Percentiles rank a stretch among this genome's conserved stretches.
These are phyloP conservation scores for Polygonum aviculare DNA, from an alignment of 148 eudicot species.

Conservation along the genomic window DNA sequence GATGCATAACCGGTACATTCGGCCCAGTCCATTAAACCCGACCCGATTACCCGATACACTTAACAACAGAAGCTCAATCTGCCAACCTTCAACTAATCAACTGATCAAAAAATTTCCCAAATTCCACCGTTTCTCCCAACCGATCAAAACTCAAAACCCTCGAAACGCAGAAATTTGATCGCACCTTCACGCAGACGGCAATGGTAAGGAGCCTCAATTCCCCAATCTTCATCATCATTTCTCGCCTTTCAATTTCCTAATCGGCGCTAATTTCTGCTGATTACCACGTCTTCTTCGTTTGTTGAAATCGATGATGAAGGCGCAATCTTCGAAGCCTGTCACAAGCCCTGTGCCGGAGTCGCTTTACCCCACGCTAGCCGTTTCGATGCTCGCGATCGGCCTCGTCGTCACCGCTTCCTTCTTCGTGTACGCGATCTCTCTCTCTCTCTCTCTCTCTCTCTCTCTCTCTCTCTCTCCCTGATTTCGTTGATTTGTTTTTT, in stretches of 20 bases:
- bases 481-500: not conserved
- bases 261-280: not conserved
- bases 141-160: not conserved
- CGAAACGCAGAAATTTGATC: not conserved
- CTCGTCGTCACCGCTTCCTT: constrained; percentile 74
- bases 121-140: not conserved
- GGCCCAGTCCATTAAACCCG: not conserved
- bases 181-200: not conserved
- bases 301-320: constrained; percentile 18
- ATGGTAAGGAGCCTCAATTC: not conserved
- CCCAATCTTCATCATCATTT: not conserved
- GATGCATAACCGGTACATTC: not conserved
- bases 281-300: not conserved
- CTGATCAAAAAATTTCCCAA: not conserved
- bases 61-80: not conserved
- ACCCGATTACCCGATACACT: not conserved
- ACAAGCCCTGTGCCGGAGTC: constrained; percentile 64
- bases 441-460: no score
- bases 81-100: not conserved
- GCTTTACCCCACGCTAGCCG: constrained; percentile 71
- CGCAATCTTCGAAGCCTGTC: constrained; percentile 54
- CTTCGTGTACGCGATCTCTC: constrained; percentile 51
- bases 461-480: no score
- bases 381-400: constrained; percentile 62
- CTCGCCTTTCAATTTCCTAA: not conserved